These are phyloP conservation scores for Pleomassaria siparia DNA, from an alignment of 2,329 filamentous ascomycete species.

Conservation along the genomic window DNA sequence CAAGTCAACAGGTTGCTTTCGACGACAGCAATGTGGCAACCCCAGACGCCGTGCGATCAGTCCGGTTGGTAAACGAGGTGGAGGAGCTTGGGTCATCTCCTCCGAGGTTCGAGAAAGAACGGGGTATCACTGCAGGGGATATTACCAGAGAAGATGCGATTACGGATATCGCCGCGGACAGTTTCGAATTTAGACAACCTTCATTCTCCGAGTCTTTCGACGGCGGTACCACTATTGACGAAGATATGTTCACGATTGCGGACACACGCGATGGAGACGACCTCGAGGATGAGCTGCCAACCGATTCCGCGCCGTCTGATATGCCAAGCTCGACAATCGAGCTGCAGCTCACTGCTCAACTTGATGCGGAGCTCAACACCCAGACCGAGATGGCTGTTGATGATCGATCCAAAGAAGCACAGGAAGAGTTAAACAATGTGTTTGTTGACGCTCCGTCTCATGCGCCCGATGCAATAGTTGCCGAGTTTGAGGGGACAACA, in stretches of 20 bases:
- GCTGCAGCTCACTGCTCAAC: constrained; percentile 36
- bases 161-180: constrained; percentile 14
- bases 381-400: constrained; percentile 12
- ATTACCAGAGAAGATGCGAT: constrained; percentile 5
- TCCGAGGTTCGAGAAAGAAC: constrained; percentile 27
- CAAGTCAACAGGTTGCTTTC: constrained; percentile 24
- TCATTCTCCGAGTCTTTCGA: constrained; percentile 28
- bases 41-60: constrained; percentile 28
- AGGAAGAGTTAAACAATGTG: constrained; percentile 21
- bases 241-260: constrained; percentile 18
- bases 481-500: constrained; percentile 27
- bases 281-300: constrained; percentile 5
- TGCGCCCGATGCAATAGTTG: constrained; percentile 10
- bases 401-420: constrained; percentile 6
- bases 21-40: constrained; percentile 32
- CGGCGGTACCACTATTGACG: constrained; percentile 37
- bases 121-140: neutral
- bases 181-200: constrained; percentile 22
- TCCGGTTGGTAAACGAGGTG: constrained; percentile 16
- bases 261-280: neutral
- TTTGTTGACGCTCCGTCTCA: constrained; percentile 29
- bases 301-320: constrained; percentile 17
- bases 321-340: constrained; percentile 35
- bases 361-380: constrained; percentile 37
- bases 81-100: constrained; percentile 41